These are phyloP conservation scores for Castanea crenata DNA, from an alignment of 306 rosid species.

Conservation along the genomic window DNA sequence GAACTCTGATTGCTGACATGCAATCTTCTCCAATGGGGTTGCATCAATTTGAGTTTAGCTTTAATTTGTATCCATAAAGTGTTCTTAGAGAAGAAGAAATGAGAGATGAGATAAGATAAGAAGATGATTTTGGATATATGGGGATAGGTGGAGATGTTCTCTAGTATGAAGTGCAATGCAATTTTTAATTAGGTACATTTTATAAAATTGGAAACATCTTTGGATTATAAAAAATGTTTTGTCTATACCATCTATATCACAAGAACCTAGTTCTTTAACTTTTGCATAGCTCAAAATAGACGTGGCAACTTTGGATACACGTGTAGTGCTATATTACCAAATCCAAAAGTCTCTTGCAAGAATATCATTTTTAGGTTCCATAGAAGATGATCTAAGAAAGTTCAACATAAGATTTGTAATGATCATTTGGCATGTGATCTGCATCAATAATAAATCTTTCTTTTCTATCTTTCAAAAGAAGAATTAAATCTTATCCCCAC, in stretches of 20 bases:
- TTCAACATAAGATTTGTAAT: neutral
- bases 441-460: neutral
- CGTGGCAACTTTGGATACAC: conserved; percentile 53
- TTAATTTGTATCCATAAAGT: neutral
- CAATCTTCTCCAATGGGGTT: conserved; percentile 33
- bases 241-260: neutral
- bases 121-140: conserved; percentile 14
- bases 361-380: conserved; percentile 29
- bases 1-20: conserved; percentile 29
- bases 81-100: conserved; percentile 15
- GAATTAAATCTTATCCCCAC: neutral
- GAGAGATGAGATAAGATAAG: conserved; percentile 41
- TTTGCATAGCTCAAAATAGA: conserved; percentile 9
- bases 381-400: conserved; percentile 1
- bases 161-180: conserved; percentile 6
- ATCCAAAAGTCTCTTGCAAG: conserved; percentile 19
- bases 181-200: conserved; percentile 9
- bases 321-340: conserved; percentile 29
- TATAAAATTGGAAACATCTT: neutral
- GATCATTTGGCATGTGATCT: conserved; percentile 13
- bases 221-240: neutral
- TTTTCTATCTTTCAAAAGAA: neutral
- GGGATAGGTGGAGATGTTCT: conserved; percentile 31
- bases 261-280: neutral
- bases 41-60: conserved; percentile 5